Base-by-base conservation (phyloP, 352 stramenopile genomes). In the Phytopythium boreale region DNA sequence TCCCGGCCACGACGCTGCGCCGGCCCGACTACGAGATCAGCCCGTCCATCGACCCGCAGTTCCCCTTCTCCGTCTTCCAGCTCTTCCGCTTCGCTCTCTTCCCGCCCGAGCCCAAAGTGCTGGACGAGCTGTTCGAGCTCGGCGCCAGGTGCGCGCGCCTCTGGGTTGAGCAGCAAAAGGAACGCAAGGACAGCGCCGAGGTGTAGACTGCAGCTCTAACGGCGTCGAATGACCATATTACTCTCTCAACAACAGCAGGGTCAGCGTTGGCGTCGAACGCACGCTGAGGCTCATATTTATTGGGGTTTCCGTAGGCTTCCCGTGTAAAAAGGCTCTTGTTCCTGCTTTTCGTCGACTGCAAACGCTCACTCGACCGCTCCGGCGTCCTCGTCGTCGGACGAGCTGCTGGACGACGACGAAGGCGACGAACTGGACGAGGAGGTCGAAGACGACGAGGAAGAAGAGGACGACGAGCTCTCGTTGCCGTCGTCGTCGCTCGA, bases 1-100 rank as follows among this genome's bases (percentile, higher is more conserved):
- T 95, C 66, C 87, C 80, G 24, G 69, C 69, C 39, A 62, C 79
- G 17, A 29, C 79, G n/a, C 52, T 94, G 41, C 71, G 81, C 36
- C 76, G 81, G 10, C 49, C 61, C 4, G 84, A 90, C 71, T 92
- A 93, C 63, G 80, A 88, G 49, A 91, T 95, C 62, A 90, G 81
- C 64, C 87, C 87, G 46, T 87, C 78, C 19, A 67, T 92, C 22
- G 77, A 92, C 46, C 59, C 69, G 1, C 51, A 77, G 0, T 93
- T 93, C 60, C 81, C 84, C 11, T 87, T 76, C 56, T 68, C 63
- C 10, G 76, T 91, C 53, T 69, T 80, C 49, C 71, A 93, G 53
- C 66, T 95, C 46, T 61, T 62, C 10, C 76, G 75, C 17, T 90
- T 77, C 56, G 67, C 84, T 20, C 64, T 95, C 20, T 74, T 89